Conservation (phyloP, 1,284 basidiomycete species). For the Golubevia sp. region DNA sequence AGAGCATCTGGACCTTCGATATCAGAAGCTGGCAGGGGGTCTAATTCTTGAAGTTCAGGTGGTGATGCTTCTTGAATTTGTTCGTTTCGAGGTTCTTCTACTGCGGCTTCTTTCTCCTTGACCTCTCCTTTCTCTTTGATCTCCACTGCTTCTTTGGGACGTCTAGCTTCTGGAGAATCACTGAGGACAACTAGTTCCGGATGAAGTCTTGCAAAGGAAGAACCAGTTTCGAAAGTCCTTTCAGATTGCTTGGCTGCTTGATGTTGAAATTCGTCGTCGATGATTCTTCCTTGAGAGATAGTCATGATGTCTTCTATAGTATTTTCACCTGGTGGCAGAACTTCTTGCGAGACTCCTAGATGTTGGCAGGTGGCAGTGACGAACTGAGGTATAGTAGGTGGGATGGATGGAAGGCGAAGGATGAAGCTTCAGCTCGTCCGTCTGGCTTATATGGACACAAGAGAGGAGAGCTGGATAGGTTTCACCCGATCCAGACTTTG, state of each 20-base stretch:
- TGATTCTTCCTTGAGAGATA: slow-evolving; percentile 11
- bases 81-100: background rate
- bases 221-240: slow-evolving; percentile 12
- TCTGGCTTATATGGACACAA: background rate
- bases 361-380: slow-evolving; percentile 51
- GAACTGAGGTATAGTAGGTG: slow-evolving; percentile 19
- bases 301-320: slow-evolving; percentile 36
- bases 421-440: background rate
- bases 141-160: background rate
- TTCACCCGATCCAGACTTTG: too few species aligned
- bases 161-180: background rate
- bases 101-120: slow-evolving; percentile 1
- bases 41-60: background rate
- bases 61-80: slow-evolving; percentile 9
- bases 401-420: background rate
- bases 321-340: slow-evolving; percentile 33
- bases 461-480: too few species aligned
- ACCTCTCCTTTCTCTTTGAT: slow-evolving; percentile 4
- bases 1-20: slow-evolving; percentile 2
- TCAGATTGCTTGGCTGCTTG: slow-evolving; percentile 23
- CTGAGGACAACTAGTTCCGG: slow-evolving; percentile 4
- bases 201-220: background rate
- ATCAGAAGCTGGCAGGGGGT: background rate
- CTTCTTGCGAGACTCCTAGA: slow-evolving; percentile 29
- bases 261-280: slow-evolving; percentile 10